Conservation (phyloP, 257 asterid genomes). For the Scutellaria galericulata region DNA sequence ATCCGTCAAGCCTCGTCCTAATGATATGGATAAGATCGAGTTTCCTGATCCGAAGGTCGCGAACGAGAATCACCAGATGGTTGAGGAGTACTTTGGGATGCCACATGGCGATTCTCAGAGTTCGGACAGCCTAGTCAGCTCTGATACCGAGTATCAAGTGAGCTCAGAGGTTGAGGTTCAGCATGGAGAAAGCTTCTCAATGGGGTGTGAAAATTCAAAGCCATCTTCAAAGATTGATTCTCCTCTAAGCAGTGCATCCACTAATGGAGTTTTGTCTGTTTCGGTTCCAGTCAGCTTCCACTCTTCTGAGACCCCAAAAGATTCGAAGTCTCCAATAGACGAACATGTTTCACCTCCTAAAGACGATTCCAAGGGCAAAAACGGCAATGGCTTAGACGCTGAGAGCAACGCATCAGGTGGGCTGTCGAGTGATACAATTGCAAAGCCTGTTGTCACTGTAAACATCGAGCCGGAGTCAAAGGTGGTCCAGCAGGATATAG, state of each 20-base stretch:
- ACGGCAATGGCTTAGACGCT: constrained; percentile 39
- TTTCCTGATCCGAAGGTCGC: constrained; percentile 89
- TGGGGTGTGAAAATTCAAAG: constrained; percentile 31
- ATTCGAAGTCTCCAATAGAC: constrained; percentile 47
- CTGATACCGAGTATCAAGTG: constrained; percentile 63
- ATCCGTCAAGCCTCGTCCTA: constrained; percentile 40
- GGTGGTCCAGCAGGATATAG: constrained; percentile 95
- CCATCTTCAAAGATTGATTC: constrained; percentile 53
- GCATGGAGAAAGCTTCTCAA: constrained; percentile 47
- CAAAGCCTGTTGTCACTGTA: constrained; percentile 60
- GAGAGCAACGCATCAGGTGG: constrained; percentile 50
- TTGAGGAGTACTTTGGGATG: constrained; percentile 76
- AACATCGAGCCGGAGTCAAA: constrained; percentile 66
- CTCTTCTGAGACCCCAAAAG: constrained; percentile 59
- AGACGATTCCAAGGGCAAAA: constrained; percentile 49
- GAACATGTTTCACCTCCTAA: constrained; percentile 53
- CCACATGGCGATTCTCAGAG: constrained; percentile 62
- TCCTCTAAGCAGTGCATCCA: constrained; percentile 67
- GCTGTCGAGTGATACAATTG: constrained; percentile 33
- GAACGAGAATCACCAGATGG: constrained; percentile 84
- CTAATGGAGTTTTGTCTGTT: constrained; percentile 53
- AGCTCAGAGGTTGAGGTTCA: constrained; percentile 51
- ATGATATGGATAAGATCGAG: constrained; percentile 77
- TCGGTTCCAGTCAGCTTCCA: constrained; percentile 54
- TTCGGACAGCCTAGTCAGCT: constrained; percentile 59